Evolutionary conservation across 192 early-diverging fungal species (phyloP).

Genomic region (Coemansia sp.): DNA sequence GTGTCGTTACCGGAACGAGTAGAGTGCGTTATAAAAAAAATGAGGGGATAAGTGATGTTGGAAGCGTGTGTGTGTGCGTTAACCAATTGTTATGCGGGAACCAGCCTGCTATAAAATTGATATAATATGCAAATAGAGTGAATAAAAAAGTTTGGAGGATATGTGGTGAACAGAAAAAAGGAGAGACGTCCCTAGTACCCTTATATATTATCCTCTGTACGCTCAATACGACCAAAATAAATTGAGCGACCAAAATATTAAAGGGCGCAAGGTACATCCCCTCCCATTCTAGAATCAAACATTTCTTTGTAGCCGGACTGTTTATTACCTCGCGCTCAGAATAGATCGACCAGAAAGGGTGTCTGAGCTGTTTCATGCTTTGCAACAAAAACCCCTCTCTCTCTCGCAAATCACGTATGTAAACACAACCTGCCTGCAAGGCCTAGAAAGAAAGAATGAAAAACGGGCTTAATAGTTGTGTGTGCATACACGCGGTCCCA

Average conservation of each 20-base stretch:
- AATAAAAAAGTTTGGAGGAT: background rate
- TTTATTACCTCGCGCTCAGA: background rate
- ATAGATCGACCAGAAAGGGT: background rate
- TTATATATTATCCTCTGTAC: background rate
- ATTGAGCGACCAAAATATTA: too few relatives aligned
- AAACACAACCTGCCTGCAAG: background rate
- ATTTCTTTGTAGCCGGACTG: background rate
- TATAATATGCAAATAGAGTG: background rate
- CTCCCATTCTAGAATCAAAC: background rate
- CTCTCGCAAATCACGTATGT: background rate
- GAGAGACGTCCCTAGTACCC: background rate
- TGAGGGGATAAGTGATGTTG: background rate
- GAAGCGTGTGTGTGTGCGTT: background rate
- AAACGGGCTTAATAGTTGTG: background rate
- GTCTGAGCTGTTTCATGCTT: background rate
- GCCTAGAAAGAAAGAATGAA: background rate
- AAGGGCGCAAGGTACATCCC: too few relatives aligned
- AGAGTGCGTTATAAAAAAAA: background rate
- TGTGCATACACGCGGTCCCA: slow-evolving; percentile 6
- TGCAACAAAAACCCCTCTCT: background rate
- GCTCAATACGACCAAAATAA: too few relatives aligned
- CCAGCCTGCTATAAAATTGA: background rate
- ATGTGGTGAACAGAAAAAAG: background rate
- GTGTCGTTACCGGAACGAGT: background rate
- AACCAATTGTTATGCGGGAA: background rate